A percentile compares a stretch with the other conserved stretches of the same genome.
phyloP scores from a whole-genome alignment of 495 filamentous ascomycete genomes.

The Penicillium canariense region DNA sequence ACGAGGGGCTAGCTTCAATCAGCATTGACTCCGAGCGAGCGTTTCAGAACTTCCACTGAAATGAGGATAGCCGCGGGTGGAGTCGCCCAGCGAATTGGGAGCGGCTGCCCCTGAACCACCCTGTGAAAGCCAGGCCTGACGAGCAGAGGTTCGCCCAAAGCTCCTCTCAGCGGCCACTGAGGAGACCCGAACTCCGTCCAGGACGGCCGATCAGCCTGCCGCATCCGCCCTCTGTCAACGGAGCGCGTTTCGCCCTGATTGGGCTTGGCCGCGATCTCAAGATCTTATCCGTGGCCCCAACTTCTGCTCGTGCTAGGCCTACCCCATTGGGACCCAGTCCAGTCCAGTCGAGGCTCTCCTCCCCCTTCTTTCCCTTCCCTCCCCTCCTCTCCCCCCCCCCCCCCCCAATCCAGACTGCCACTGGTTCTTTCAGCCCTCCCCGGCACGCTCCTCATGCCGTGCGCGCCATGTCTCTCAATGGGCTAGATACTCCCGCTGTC shows the following conservation, averaged over 20 bases:
- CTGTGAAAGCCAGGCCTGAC: neutral
- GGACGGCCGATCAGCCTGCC: conserved; percentile 1
- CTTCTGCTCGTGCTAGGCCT: neutral
- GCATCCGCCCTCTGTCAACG: neutral
- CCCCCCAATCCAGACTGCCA: conserved; percentile 3
- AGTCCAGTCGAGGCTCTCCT: conserved; percentile 8
- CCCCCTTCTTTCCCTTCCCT: conserved; percentile 11
- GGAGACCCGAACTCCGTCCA: neutral
- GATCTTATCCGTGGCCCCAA: conserved; percentile 20
- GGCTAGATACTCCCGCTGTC: conserved; percentile 78
- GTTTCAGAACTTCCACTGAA: conserved; percentile 24
- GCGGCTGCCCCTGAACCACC: conserved; percentile 20
- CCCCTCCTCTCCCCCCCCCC: conserved; percentile 14
- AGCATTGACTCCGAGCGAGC: conserved; percentile 15
- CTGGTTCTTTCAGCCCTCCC: conserved; percentile 2
- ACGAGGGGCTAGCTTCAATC: conserved; percentile 13
- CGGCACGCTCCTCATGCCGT: conserved; percentile 36
- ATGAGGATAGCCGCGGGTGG: conserved; percentile 30
- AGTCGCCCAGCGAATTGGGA: conserved; percentile 21
- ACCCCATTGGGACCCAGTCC: neutral
- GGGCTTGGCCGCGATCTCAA: conserved; percentile 21
- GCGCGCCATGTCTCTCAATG: conserved; percentile 90
- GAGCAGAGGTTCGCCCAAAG: conserved; percentile 9
- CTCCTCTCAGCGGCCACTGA: no score
- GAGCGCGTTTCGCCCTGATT: conserved; percentile 11